Conservation (phyloP, 2,329 filamentous ascomycete species). For the Nemania serpens region DNA sequence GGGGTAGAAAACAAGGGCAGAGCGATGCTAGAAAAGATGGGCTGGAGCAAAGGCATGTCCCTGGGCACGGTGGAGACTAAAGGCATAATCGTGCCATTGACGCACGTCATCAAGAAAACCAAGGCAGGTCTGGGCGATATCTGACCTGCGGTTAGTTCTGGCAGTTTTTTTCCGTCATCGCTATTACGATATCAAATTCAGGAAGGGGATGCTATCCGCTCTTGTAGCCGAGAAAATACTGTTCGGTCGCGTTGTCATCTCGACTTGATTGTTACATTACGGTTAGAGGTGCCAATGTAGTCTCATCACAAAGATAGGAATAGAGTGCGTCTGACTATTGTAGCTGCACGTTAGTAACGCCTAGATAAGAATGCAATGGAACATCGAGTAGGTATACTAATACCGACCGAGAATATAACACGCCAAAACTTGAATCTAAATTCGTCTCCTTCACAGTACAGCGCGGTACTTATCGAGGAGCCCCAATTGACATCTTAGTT, state of each 20-base stretch:
- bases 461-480: too few species aligned
- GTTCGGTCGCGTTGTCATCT: not conserved
- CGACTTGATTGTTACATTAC: not conserved
- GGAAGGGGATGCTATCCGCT: not conserved
- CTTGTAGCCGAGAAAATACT: not conserved
- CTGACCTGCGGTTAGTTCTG: conserved; percentile 3
- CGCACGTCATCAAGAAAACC: conserved; percentile 83
- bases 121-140: conserved; percentile 79
- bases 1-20: conserved; percentile 82
- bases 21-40: conserved; percentile 94
- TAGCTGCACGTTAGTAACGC: too few species aligned
- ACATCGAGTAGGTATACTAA: too few species aligned
- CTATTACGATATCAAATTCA: not conserved
- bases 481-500: too few species aligned
- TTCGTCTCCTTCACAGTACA: too few species aligned
- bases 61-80: conserved; percentile 83
- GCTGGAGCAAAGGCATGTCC: conserved; percentile 86
- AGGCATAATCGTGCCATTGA: conserved; percentile 84
- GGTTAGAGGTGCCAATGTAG: not conserved
- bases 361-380: too few species aligned
- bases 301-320: too few species aligned
- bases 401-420: too few species aligned
- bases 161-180: not conserved
- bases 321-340: too few species aligned
- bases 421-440: too few species aligned